These are phyloP conservation scores for Pestalotiopsis sp. DNA, from an alignment of 2,329 filamentous ascomycete species.

Conservation along the genomic window DNA sequence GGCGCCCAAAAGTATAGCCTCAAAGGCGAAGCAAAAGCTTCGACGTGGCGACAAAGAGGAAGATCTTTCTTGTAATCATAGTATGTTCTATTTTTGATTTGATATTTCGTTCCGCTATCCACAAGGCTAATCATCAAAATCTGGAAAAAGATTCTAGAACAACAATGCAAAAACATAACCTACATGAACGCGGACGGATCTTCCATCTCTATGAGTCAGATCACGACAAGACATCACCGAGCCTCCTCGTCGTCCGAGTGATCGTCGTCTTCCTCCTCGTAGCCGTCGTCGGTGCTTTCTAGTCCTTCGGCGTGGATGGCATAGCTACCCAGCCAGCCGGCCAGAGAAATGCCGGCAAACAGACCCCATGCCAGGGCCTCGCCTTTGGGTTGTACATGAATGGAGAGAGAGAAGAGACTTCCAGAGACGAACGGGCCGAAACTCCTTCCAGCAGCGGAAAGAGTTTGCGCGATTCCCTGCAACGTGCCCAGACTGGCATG, in stretches of 20 bases:
- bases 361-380: slow-evolving; percentile 85
- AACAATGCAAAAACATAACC: background rate
- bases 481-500: slow-evolving; percentile 84
- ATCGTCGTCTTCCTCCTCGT: slow-evolving; percentile 35
- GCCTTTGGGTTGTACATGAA: slow-evolving; percentile 74
- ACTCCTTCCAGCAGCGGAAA: slow-evolving; percentile 88
- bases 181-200: background rate
- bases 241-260: slow-evolving; percentile 21
- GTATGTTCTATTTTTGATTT: background rate
- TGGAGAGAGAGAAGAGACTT: slow-evolving; percentile 80
- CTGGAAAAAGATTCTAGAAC: background rate
- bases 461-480: slow-evolving; percentile 91
- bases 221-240: slow-evolving; percentile 1
- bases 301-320: slow-evolving; percentile 69
- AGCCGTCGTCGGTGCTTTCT: slow-evolving; percentile 59
- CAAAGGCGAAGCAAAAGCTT: too few species aligned
- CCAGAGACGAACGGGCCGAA: slow-evolving; percentile 89
- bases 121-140: background rate
- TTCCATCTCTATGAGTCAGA: background rate
- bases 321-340: slow-evolving; percentile 80
- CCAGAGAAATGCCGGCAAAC: slow-evolving; percentile 80
- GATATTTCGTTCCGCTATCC: background rate
- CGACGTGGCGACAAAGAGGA: background rate
- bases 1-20: too few species aligned
- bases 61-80: too few species aligned